These are phyloP conservation scores for Lenzites betulinus DNA, from an alignment of 768 basidiomycete genomes.

Conservation along the genomic window DNA sequence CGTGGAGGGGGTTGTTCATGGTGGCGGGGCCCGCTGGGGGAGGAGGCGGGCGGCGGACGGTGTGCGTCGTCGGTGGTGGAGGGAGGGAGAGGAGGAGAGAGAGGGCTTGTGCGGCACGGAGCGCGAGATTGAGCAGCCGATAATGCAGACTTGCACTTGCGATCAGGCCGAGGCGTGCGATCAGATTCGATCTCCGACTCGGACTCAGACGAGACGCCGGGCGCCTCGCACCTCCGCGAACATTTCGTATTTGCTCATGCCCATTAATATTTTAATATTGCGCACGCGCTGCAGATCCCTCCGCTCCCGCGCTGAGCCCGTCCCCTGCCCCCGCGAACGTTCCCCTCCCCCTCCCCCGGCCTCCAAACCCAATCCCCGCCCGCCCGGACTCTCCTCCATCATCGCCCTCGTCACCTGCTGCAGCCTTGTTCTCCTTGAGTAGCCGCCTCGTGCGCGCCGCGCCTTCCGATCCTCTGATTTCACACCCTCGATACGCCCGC, in stretches of 20 bases:
- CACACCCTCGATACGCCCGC: background rate
- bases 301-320: background rate
- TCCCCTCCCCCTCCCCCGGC: background rate
- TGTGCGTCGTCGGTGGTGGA: slow-evolving; percentile 1
- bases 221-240: slow-evolving; percentile 16
- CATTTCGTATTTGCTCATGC: background rate
- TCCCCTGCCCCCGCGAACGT: slow-evolving; percentile 8
- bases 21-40: slow-evolving; percentile 11
- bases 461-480: background rate
- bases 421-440: slow-evolving; percentile 6
- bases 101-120: slow-evolving; percentile 15
- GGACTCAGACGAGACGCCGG: background rate
- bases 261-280: no score
- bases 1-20: slow-evolving; percentile 43
- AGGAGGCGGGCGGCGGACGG: slow-evolving; percentile 1
- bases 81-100: background rate
- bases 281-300: slow-evolving; percentile 1
- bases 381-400: background rate
- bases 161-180: slow-evolving; percentile 6
- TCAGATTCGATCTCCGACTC: slow-evolving; percentile 23
- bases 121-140: slow-evolving; percentile 8
- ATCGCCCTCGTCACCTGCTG: no score
- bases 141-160: background rate
- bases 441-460: background rate
- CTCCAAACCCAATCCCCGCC: background rate